Base-by-base conservation (phyloP, 257 asterid genomes). In the Schizonepeta tenuifolia region DNA sequence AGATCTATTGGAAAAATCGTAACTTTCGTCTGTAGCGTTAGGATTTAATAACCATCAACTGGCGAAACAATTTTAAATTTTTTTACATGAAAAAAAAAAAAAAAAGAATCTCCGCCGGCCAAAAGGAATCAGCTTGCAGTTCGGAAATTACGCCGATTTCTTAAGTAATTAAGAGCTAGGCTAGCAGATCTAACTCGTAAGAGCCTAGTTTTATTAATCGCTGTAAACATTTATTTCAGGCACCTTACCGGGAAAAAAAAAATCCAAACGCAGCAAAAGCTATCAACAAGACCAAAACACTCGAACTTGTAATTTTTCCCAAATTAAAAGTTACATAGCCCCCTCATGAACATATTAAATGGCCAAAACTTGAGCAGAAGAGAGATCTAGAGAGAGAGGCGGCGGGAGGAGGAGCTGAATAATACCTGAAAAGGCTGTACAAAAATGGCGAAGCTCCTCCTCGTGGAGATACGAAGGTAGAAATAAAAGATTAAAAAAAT, bases 371-470 rank as follows among this genome's bases (percentile, higher is more conserved):
- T 20, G 7, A 28, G 43, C 10, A 38, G 43, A 38, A 38, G 43
- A 8, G 43, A 38, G 43, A n/a, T 15, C 10, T 8, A 7, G 14
- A 21, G 41, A 44, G 57, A 24, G 56, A 24, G 22, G 9, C 0
- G 17, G 17, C 33, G 61, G 62, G 24, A 43, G 59, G 14, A 35
- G 24, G n/a, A 31, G 74, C 26, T 38, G 21, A 5, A 60, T n/a
- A 14, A 41, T 73, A 90, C 92, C 91, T 83, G 85, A 75, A 66
- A 69, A 22, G 68, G 75, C 89, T 86, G 79, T 86, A 86, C 89
- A 87, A 71, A 74, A 70, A 60, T 36, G 65, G 75, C 17, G 13
- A 6, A 10, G 43, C 57, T 41, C 74, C 41, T 35, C 77, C 68
- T 15, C 11, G 62, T 22, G 13, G 46, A 44, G 68, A 33, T 17